These are phyloP conservation scores for Metschnikowia lunata DNA, from an alignment of 805 yeast species.

Conservation along the genomic window DNA sequence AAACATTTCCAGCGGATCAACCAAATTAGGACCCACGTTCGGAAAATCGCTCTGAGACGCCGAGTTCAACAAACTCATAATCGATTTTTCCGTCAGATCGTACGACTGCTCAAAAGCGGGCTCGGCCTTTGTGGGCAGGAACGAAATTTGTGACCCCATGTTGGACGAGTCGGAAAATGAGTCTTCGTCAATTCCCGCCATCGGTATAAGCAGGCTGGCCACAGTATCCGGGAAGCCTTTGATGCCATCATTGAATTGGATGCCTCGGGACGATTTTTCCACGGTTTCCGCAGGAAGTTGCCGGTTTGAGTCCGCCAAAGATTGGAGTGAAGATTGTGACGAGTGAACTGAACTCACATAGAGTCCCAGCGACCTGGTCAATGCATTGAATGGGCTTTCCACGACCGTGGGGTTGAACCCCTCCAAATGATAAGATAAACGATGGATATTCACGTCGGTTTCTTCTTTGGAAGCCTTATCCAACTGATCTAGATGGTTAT, in stretches of 20 bases:
- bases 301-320: constrained; percentile 18
- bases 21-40: background rate
- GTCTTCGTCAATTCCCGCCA: constrained; percentile 11
- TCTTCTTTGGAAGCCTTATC: constrained; percentile 22
- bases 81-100: constrained; percentile 38
- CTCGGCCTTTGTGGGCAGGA: background rate
- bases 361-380: constrained; percentile 24
- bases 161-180: constrained; percentile 7
- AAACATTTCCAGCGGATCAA: background rate
- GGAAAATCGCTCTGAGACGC: constrained; percentile 13
- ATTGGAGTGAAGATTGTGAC: constrained; percentile 35
- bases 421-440: constrained; percentile 28
- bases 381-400: constrained; percentile 33
- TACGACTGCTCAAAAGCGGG: constrained; percentile 31
- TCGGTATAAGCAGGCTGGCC: constrained; percentile 32
- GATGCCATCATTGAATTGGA: constrained; percentile 40
- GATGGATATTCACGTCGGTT: constrained; percentile 32
- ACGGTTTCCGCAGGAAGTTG: constrained; percentile 11
- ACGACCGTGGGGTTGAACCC: constrained; percentile 7
- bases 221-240: constrained; percentile 38
- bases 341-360: constrained; percentile 25
- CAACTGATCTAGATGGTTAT: constrained; percentile 32
- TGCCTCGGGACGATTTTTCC: constrained; percentile 19
- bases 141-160: constrained; percentile 6
- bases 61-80: constrained; percentile 33